Base-by-base conservation (phyloP, 305 asterid species). In the Fraxinus ornus region DNA sequence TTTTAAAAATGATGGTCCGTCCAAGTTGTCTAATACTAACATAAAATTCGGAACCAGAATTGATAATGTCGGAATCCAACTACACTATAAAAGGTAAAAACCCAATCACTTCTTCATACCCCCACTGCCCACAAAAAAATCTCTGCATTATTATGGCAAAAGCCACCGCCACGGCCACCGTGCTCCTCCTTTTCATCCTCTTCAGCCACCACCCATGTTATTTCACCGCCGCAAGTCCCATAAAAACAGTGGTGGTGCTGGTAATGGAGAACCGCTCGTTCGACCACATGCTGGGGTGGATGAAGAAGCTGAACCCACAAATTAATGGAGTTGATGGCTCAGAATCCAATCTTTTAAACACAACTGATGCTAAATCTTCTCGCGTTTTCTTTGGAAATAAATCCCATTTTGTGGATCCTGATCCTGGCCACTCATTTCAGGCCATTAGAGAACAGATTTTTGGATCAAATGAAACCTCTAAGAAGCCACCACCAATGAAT, bases 271-370 rank as follows among this genome's bases (percentile, higher is more conserved):
- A 95, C 86, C 90, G 99, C 7, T 95, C 99, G 19, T 95, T 95
- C 88, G 99, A 95, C 88, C 99, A 94, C 85, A 93, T 94, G 97
- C 74, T 94, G n/a, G 98, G 98, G 0, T 95, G 99, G 99, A 93
- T 95, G 98, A 95, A 95, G 88, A 90, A 90, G 64, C 88, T 94
- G 52, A 95, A 95, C 80, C 97, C 93, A 0, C 90, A 92, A 5
- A 95, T 95, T 78, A 87, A 95, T 0, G 99, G 99, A 0, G 99
- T 94, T 0, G 91, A 89, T 12, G 99, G 98, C 0, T 88, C 99
- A 0, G 90, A 94, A 35, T 94, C 90, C 76, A 95, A 94, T 79
- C 89, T 81, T 1, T 15, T 90, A 26, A 89, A 91, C 76, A 79
- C 96, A 0, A 62, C 85, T 2, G 93, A 92, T 82, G 93, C 93